Evolutionary conservation across 2,329 filamentous ascomycete genomes (phyloP), one percentile per base, ranked within the genome.

Genomic region (Alternaria brassicae): DNA sequence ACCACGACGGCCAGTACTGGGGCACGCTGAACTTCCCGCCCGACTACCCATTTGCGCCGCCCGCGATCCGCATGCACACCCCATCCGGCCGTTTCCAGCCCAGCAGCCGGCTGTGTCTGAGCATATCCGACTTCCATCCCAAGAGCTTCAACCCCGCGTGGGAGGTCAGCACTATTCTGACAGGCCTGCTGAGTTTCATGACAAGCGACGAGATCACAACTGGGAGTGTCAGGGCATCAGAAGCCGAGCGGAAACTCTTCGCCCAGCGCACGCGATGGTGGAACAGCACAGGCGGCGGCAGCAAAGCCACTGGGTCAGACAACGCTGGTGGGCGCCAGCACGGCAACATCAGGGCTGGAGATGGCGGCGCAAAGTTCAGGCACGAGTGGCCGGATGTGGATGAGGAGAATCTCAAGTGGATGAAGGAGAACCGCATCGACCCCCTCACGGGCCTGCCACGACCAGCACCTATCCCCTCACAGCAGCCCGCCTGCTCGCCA

Each of bases 161-260:
- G 95, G 94, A 97, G 74, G 95, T 99, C 7, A 94, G 91, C 54
- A 99, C 95, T 0, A 99, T 99, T 65, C 83, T 99, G 15, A 96
- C 96, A 55, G 95, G 95, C 9, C 86, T 99, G 27, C 83, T 98
- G 63, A 96, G 91, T 37, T 99, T 99, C 80, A 99, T 99, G 95
- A 98, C 94, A 2, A 92, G 91, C 66, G 94, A 99, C 75, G 95
- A 99, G 81, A 97, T 98, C 91, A 99, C 95, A 0, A 98, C 95
- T 0, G 95, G 95, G 2, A 93, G 90, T 28, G 87, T 99, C 28
- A 89, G 89, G 6, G 91, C 89, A 17, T 90, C 87, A 0, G 86
- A 91, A 49, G 82, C 86, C 3, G 93, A 98, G 82, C 87, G 94
- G 61, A 90, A 88, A 76, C 86, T 89, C 70, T 87, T 93, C 49